Base-by-base conservation (phyloP, 495 filamentous ascomycete genomes). In the Talaromyces nanjingensis region DNA sequence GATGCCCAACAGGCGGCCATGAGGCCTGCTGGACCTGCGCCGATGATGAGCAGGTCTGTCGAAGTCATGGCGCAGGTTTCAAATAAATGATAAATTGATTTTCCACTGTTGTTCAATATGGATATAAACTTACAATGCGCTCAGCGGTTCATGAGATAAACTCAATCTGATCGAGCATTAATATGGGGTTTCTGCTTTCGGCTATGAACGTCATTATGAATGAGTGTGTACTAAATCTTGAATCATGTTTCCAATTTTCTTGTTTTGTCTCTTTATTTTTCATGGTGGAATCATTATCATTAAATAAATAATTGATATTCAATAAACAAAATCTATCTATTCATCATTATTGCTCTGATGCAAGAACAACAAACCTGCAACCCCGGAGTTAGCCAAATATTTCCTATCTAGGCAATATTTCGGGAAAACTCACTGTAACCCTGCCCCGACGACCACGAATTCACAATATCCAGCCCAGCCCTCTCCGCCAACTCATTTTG, bases 1-100 rank as follows among this genome's bases (percentile, higher is more conserved):
- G 85, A 75, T 65, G 85, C 78, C 79, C 83, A 87, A 24, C 75
- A 71, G 1, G 86, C 83, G 39, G 81, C 79, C 79, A 86, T 86
- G 18, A 87, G 75, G 2, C 78, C 85, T 8, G 84, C 79, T 0
- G 86, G 84, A 14, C 85, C 84, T 34, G 84, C 84, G 5, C 86
- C 86, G 29, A 86, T 68, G 24, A 87, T 81, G 56, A 87, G 70
- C 1, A 84, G 72, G 65, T 85, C 82, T 55, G 9, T 55, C 11
- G 18, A 29, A 29, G 52, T 6, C 20, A 54, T 54, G 7, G 34
- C 9, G 31, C 7, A 2, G 31, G 7, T 7, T 29, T 29, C 27
- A 33, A 7, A 33, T 24, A 33, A 11, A 33, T 33, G 31, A 33
- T 33, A 24, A 24, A 24, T 1, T 2, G 1, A 2, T 1, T 24